Conservation (phyloP, 2,329 filamentous ascomycete genomes). For the Pestalotiopsis sp. region DNA sequence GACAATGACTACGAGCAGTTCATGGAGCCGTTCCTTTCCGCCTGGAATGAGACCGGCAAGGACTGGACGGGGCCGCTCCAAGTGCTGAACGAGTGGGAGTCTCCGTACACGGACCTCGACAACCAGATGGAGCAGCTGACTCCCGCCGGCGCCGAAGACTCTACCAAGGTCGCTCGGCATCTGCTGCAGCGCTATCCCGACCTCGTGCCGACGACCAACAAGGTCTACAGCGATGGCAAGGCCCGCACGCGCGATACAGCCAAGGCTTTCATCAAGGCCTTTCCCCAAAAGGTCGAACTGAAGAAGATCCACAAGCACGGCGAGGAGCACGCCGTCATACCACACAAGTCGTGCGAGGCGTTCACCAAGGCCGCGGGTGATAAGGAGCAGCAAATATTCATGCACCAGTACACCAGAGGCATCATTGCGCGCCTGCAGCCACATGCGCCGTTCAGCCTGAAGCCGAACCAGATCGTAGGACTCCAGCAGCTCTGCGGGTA, state of each 20-base stretch:
- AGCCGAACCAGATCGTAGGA: constrained; percentile 61
- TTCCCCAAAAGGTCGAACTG: constrained; percentile 26
- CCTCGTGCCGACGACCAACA: constrained; percentile 49
- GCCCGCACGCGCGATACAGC: constrained; percentile 65
- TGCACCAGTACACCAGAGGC: constrained; percentile 59
- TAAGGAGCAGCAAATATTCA: constrained; percentile 52
- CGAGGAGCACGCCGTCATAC: constrained; percentile 59
- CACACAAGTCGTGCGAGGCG: constrained; percentile 65
- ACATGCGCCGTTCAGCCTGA: constrained; percentile 65
- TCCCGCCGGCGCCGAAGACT: constrained; percentile 60
- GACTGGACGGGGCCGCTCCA: constrained; percentile 59
- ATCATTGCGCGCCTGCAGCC: constrained; percentile 60
- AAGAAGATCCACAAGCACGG: constrained; percentile 34
- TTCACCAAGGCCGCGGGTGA: constrained; percentile 56
- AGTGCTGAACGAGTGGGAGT: constrained; percentile 60
- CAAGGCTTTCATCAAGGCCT: constrained; percentile 57
- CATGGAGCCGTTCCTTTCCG: constrained; percentile 58
- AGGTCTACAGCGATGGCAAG: constrained; percentile 65
- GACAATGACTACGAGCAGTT: constrained; percentile 61
- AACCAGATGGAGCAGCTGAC: constrained; percentile 56
- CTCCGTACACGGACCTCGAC: constrained; percentile 59
- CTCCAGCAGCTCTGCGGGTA: constrained; percentile 70
- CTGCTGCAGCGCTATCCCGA: constrained; percentile 62
- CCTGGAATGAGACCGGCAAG: constrained; percentile 58
- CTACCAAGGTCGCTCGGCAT: constrained; percentile 59